These are phyloP conservation scores for Turnera subulata DNA, from an alignment of 345 rosid species.

Conservation along the genomic window DNA sequence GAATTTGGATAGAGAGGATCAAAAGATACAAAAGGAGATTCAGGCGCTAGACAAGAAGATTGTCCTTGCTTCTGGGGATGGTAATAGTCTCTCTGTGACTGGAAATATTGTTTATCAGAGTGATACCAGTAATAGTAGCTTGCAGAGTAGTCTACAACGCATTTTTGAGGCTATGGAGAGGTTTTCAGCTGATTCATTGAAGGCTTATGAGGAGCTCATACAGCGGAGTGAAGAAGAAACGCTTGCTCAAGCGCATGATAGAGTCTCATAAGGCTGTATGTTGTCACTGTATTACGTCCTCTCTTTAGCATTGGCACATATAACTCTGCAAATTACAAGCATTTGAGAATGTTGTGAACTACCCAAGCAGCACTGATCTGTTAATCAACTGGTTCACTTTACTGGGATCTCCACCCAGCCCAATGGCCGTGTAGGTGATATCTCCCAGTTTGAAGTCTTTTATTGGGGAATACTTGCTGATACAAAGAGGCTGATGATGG, in stretches of 20 bases:
- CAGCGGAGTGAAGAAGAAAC: constrained; percentile 66
- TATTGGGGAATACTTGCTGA: too few relatives aligned
- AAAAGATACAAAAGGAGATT: constrained; percentile 78
- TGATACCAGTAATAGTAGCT: constrained; percentile 56
- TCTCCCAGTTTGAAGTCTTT: too few relatives aligned
- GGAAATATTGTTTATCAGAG: constrained; percentile 65
- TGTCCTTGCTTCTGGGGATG: constrained; percentile 43
- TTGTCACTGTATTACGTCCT: neutral
- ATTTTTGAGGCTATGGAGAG: constrained; percentile 91
- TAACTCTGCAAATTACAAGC: too few relatives aligned
- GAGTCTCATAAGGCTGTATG: constrained; percentile 33
- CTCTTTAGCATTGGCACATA: too few relatives aligned
- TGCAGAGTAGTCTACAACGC: constrained; percentile 64
- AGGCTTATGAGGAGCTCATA: constrained; percentile 76
- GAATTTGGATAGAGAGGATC: constrained; percentile 74
- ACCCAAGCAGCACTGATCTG: too few relatives aligned
- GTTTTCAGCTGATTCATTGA: constrained; percentile 58
- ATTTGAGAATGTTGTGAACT: too few relatives aligned
- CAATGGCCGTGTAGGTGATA: too few relatives aligned
- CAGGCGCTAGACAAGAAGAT: constrained; percentile 87
- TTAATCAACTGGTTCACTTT: too few relatives aligned
- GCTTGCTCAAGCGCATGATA: constrained; percentile 33
- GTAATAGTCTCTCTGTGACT: constrained; percentile 24
- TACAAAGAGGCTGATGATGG: too few relatives aligned
- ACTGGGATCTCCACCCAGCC: too few relatives aligned